Base-by-base conservation (phyloP, 78 protist genomes). In the Dictyostelium discoideum region DNA sequence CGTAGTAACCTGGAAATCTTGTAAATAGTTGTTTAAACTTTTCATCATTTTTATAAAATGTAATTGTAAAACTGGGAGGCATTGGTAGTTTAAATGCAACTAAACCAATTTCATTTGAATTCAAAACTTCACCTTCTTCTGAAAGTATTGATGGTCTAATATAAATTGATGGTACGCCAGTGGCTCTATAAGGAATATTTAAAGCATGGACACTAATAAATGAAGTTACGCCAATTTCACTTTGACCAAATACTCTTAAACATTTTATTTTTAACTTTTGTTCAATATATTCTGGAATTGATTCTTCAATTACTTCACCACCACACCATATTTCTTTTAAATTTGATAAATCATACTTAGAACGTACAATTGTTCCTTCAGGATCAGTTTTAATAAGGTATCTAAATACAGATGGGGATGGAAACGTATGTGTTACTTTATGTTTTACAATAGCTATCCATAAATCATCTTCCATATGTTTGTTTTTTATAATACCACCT, bases 211-310 rank as follows among this genome's bases (percentile, higher is more conserved):
- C 37, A 32, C 37, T 32, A 32, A 32, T 32, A 32, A 32, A 32
- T 32, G 37, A 32, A 32, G 37, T 32, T 1, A 32, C 37, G 37
- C 97, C 97, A 29, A 84, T 92, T 63, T 97, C 97, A 89, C 97
- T 97, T 29, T 97, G 89, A 80, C 97, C 99, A 44, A 98, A 98
- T 16, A 92, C 96, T 4, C 97, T 74, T 42, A 16, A 48, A 32
- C 37, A 32, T 32, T 98, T 54, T 32, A 32, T 32, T 5, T 95
- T 50, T 77, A 93, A 96, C 22, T 95, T 96, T 1, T 92, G 93
- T 14, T 57, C 78, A 32, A 74, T 29, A 22, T 78, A 78, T 1
- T 78, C 44, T 42, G 26, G 5, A 3, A 11, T 42, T 22, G 37
- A 9, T n/a, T 84, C 89, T 44, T 32, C 10, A 81, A 20, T 24